Base-by-base conservation (phyloP, 352 stramenopile species). In the Globisporangium paroecandrum region DNA sequence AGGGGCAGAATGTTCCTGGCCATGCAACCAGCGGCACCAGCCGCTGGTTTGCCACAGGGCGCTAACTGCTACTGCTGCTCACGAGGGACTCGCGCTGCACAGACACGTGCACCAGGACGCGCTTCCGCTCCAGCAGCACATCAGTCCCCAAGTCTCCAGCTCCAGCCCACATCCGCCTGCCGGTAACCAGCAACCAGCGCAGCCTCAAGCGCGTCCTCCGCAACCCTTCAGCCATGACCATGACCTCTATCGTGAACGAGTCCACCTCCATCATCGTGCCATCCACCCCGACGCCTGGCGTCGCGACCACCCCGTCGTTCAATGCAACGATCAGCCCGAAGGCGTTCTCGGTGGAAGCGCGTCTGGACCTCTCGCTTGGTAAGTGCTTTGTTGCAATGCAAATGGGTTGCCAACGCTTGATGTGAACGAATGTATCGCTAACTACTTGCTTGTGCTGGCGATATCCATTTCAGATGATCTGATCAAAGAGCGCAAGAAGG, bases 401-500 rank as follows among this genome's bases (percentile, higher is more conserved):
- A 38, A 51, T 51, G 15, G 5, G 1, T 51, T 32, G n/a, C 1
- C 36, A 43, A 15, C 9, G 24, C 51, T 10, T 58, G 0, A 0
- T 10, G 18, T 10, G 43, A 51, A 38, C 13, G 29, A 7, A 6
- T 22, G 13, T 24, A 64, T 25, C 59, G 9, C 41, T 56, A 25
- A 66, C 49, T 53, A 32, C 27, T 32, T 32, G 27, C 27, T 32
- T 32, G 27, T 32, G 27, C 27, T 32, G 27, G 27, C 27, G 6
- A 32, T 32, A 32, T 32, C 27, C 2, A 32, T 32, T 32, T 0
- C 47, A 77, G 83, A 91, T 62, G 82, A 82, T n/a, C 57, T 90
- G 51, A 91, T 90, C 69, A 90, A 90, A 66, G 80, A 89, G 62
- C 78, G 82, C 49, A 88, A 87, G 64, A 89, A 89, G 64, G 79